phyloP scores from a whole-genome alignment of 2,329 filamentous ascomycete species.

The Phialophora verrucosa region DNA sequence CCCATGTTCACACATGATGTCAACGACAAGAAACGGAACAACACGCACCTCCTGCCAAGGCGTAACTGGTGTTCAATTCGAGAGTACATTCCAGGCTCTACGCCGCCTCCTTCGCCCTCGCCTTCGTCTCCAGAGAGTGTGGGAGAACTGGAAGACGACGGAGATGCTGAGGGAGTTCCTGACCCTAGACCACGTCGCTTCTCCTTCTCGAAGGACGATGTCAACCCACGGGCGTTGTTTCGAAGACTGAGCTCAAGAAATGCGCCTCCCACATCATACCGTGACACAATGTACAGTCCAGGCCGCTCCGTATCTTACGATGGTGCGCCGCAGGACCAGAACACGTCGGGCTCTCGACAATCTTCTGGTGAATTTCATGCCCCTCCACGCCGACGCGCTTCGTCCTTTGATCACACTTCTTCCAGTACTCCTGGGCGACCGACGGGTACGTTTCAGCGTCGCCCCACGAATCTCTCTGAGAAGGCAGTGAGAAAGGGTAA shows the following conservation, averaged over 20 bases:
- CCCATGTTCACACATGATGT: conserved; percentile 89
- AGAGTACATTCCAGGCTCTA: conserved; percentile 77
- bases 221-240: conserved; percentile 51
- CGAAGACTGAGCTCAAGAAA: conserved; percentile 55
- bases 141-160: conserved; percentile 34
- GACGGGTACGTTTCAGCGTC: conserved; percentile 64
- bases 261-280: conserved; percentile 48
- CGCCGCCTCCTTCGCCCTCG: conserved; percentile 72
- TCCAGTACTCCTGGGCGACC: conserved; percentile 43
- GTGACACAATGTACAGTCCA: conserved; percentile 44
- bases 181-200: conserved; percentile 59
- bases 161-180: conserved; percentile 39
- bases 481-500: conserved; percentile 64
- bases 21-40: conserved; percentile 87
- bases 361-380: conserved; percentile 31
- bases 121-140: conserved; percentile 64
- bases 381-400: conserved; percentile 21
- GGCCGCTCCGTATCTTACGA: conserved; percentile 35
- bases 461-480: conserved; percentile 69
- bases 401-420: conserved; percentile 37
- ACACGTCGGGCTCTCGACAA: conserved; percentile 25
- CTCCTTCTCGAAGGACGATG: conserved; percentile 64
- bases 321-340: conserved; percentile 27
- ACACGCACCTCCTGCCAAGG: conserved; percentile 84
- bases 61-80: conserved; percentile 96